A percentile compares a stretch with the other conserved stretches of the same genome.
Conservation (phyloP, 1,284 basidiomycete species). For the Sanghuangporus sanghuang region DNA sequence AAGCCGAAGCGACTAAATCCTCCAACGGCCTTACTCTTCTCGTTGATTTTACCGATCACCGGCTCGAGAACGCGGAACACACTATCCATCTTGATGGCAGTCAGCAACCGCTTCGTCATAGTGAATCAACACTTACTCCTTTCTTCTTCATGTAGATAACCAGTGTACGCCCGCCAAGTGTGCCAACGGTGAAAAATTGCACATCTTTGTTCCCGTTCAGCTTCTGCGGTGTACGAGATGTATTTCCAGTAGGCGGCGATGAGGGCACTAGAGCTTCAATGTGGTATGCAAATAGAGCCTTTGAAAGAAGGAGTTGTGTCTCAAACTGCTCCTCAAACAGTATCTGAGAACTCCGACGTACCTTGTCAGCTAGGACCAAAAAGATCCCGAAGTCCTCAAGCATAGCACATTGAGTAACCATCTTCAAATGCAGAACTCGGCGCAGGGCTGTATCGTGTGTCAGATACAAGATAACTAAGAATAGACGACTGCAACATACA, state of each 20-base stretch:
- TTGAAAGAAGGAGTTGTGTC: background rate
- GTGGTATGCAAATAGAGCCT: constrained; percentile 84
- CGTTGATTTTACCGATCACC: constrained; percentile 79
- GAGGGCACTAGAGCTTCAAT: constrained; percentile 94
- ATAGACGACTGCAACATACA: constrained; percentile 43
- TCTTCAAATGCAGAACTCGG: constrained; percentile 84
- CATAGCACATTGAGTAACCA: constrained; percentile 92
- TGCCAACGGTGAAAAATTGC: constrained; percentile 91
- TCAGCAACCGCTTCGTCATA: constrained; percentile 3
- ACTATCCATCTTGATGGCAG: constrained; percentile 61
- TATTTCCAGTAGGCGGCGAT: constrained; percentile 55
- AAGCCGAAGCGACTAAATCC: constrained; percentile 72
- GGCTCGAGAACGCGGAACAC: constrained; percentile 94
- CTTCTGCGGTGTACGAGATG: constrained; percentile 77
- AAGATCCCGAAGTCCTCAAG: constrained; percentile 94
- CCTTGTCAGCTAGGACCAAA: constrained; percentile 90
- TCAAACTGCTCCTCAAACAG: background rate
- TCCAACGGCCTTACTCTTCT: constrained; percentile 60
- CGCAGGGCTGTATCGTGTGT: constrained; percentile 56
- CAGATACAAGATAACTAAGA: constrained; percentile 7
- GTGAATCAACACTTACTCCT: constrained; percentile 52
- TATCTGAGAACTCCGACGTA: constrained; percentile 26
- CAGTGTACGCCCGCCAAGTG: constrained; percentile 76
- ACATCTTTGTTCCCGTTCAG: constrained; percentile 88
- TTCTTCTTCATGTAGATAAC: constrained; percentile 96